phyloP scores from a whole-genome alignment of 2,329 filamentous ascomycete species.

The Colletotrichum limetticola region DNA sequence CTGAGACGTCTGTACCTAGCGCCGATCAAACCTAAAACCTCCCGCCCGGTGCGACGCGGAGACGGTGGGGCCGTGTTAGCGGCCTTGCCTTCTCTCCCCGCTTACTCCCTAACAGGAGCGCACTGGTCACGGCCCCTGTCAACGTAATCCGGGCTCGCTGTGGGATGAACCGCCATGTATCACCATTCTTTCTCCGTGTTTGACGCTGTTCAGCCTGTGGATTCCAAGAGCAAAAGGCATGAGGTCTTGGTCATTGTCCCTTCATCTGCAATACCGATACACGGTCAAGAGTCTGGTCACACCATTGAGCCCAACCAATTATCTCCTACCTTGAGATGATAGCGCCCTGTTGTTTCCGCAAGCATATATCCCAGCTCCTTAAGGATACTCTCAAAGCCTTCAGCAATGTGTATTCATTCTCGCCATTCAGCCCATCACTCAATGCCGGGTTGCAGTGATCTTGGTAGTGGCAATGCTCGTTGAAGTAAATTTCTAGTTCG shows the following conservation, averaged over 20 bases:
- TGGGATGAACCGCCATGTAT: slow-evolving; percentile 27
- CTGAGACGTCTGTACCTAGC: slow-evolving; percentile 37
- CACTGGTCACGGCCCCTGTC: slow-evolving; percentile 21
- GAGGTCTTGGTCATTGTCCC: no score
- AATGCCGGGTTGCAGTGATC: no score
- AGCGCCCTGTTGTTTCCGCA: no score
- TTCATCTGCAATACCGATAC: no score
- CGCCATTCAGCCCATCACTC: no score
- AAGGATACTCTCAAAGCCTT: no score
- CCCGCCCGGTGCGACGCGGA: slow-evolving; percentile 9
- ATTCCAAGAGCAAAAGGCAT: not conserved
- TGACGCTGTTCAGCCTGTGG: slow-evolving; percentile 14
- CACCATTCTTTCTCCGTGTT: slow-evolving; percentile 32
- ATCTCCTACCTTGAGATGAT: no score
- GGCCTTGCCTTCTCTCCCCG: not conserved
- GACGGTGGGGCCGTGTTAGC: slow-evolving; percentile 1
- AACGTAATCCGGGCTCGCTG: slow-evolving; percentile 5
- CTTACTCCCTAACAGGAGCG: not conserved
- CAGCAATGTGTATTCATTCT: no score
- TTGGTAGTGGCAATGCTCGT: no score
- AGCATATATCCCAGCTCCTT: no score
- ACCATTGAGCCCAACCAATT: no score
- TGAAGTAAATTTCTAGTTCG: not conserved
- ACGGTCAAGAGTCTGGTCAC: no score
- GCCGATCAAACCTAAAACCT: slow-evolving; percentile 38